These are phyloP conservation scores for Strobilomyces echinocephalus DNA, from an alignment of 768 basidiomycete species.

Conservation along the genomic window DNA sequence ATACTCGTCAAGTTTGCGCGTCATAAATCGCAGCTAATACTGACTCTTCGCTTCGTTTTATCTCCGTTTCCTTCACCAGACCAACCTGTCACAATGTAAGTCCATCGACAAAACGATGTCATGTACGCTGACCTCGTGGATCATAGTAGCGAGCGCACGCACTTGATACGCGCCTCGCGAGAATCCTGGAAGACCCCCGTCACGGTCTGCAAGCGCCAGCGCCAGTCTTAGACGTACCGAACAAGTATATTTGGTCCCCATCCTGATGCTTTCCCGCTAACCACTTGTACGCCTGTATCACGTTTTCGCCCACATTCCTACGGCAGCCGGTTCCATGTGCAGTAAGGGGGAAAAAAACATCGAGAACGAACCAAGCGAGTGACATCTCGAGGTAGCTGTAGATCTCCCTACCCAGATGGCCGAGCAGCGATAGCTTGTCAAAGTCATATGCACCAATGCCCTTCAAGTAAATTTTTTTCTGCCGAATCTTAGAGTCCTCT, in stretches of 20 bases:
- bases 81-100: neutral
- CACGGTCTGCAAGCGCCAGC: neutral
- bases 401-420: neutral
- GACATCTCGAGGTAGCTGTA: neutral
- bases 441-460: neutral
- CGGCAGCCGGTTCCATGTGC: too few species aligned
- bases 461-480: neutral
- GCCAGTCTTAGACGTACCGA: slow-evolving; percentile 24
- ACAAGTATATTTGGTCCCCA: slow-evolving; percentile 29
- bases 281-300: slow-evolving; percentile 4
- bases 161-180: slow-evolving; percentile 22
- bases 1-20: neutral
- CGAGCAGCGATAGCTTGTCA: neutral
- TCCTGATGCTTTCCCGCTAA: neutral
- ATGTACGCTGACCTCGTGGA: slow-evolving; percentile 21
- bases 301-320: slow-evolving; percentile 8
- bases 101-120: neutral
- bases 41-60: neutral
- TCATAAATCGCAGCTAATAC: neutral
- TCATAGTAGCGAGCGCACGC: slow-evolving; percentile 35
- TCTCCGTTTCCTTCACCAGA: neutral
- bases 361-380: slow-evolving; percentile 3
- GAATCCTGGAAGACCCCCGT: slow-evolving; percentile 24
- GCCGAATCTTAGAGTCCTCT: neutral
- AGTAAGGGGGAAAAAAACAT: neutral